phyloP scores from a whole-genome alignment of 345 rosid species.

The Lepidium didymum region DNA sequence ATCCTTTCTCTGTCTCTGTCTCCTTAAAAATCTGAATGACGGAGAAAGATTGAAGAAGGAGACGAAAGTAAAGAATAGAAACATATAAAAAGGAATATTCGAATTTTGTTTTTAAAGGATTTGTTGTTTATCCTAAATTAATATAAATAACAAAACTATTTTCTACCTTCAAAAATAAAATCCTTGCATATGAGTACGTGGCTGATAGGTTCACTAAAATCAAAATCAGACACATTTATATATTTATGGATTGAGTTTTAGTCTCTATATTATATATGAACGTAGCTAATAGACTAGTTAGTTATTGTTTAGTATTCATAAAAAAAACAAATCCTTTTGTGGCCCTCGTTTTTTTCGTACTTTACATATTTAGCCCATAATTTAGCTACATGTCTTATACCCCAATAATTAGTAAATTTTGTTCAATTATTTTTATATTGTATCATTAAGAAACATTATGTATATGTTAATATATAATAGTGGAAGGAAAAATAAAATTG shows the following conservation, averaged over 20 bases:
- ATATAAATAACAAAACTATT: background rate
- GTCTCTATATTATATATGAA: too few relatives aligned
- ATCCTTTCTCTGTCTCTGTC: slow-evolving; percentile 9
- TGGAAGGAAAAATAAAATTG: background rate
- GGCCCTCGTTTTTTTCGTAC: background rate
- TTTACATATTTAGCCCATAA: background rate
- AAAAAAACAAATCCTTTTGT: too few relatives aligned
- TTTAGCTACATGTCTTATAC: background rate
- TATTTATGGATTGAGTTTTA: too few relatives aligned
- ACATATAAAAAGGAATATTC: slow-evolving; percentile 21
- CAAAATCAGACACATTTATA: too few relatives aligned
- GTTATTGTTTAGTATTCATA: too few relatives aligned
- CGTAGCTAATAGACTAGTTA: too few relatives aligned
- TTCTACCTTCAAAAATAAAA: background rate
- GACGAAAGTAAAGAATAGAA: background rate
- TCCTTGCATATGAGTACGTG: too few relatives aligned
- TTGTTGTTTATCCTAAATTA: background rate
- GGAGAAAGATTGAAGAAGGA: slow-evolving; percentile 6
- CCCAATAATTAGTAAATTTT: background rate
- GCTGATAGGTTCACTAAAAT: too few relatives aligned
- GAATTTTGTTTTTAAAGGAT: slow-evolving; percentile 24
- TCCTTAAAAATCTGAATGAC: slow-evolving; percentile 14
- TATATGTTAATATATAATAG: background rate
- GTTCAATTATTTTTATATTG: background rate
- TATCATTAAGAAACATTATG: background rate